Conservation (phyloP, 441 rosid species). For the Eugenia klotzschiana region DNA sequence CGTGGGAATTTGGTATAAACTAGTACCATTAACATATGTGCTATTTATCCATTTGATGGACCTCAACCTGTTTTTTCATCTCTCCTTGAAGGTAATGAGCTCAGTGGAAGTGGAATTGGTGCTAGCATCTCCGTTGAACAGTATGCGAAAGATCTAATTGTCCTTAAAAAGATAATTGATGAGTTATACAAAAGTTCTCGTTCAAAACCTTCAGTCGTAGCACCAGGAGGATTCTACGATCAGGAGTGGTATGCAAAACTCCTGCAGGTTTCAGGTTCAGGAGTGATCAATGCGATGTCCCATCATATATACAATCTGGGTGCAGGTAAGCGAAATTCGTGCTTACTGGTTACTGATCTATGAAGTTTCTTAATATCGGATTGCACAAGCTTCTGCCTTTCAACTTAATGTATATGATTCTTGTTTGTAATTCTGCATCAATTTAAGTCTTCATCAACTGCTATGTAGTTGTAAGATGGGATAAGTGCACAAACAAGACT, state of each 20-base stretch:
- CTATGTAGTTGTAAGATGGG: neutral
- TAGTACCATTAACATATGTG: neutral
- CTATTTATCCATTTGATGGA: neutral
- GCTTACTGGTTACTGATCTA: neutral
- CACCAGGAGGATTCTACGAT: conserved; percentile 91
- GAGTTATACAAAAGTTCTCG: conserved; percentile 35
- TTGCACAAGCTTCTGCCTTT: neutral
- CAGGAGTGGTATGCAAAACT: conserved; percentile 55
- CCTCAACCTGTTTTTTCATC: neutral
- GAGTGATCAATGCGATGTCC: conserved; percentile 46
- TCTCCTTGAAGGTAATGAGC: conserved; percentile 57
- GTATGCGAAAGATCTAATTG: conserved; percentile 64
- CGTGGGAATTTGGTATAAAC: conserved; percentile 5
- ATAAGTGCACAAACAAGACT: neutral
- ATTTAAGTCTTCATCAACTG: neutral
- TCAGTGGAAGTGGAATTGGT: conserved; percentile 67
- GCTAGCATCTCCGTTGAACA: conserved; percentile 63
- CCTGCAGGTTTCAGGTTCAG: conserved; percentile 66
- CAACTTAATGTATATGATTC: neutral
- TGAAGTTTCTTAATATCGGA: neutral
- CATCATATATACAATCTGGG: conserved; percentile 96
- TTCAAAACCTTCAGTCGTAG: conserved; percentile 47
- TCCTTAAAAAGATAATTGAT: conserved; percentile 40
- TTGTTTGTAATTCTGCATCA: neutral
- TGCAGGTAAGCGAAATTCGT: conserved; percentile 28